Percentiles rank a stretch among this genome's conserved stretches.
phyloP scores from a whole-genome alignment of 768 basidiomycete genomes.

The Cyclocybe aegerita region DNA sequence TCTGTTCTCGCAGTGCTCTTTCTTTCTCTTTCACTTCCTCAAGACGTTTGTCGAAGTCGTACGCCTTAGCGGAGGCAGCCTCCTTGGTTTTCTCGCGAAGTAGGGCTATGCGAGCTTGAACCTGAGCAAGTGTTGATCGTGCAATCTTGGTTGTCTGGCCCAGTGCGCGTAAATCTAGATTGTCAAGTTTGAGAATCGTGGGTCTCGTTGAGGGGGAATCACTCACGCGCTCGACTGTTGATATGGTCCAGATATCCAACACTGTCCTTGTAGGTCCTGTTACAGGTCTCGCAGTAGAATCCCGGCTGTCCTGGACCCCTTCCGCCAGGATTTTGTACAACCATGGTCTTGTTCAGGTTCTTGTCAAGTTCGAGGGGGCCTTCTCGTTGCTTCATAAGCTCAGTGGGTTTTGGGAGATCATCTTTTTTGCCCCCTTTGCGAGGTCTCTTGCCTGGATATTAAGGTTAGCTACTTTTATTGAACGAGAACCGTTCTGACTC shows the following conservation, averaged over 20 bases:
- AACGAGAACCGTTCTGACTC: slow-evolving; percentile 6
- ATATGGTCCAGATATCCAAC: slow-evolving; percentile 95
- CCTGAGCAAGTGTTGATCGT: slow-evolving; percentile 90
- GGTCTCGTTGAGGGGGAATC: not conserved
- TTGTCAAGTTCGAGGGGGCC: slow-evolving; percentile 86
- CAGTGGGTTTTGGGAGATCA: slow-evolving; percentile 90
- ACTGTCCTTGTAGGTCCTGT: slow-evolving; percentile 89
- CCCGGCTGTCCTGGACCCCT: slow-evolving; percentile 90
- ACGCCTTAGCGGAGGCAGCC: slow-evolving; percentile 82
- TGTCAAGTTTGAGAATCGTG: slow-evolving; percentile 6
- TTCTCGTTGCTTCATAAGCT: slow-evolving; percentile 89
- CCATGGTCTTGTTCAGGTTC: slow-evolving; percentile 93
- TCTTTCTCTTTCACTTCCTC: slow-evolving; percentile 80
- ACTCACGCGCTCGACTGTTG: slow-evolving; percentile 90
- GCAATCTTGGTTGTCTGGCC: slow-evolving; percentile 95
- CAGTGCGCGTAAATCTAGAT: slow-evolving; percentile 83
- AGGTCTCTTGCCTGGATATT: slow-evolving; percentile 74
- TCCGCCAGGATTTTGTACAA: slow-evolving; percentile 82
- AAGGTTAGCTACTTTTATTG: not conserved
- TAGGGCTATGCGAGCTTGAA: slow-evolving; percentile 84
- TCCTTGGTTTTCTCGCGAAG: slow-evolving; percentile 87
- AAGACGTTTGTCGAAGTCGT: slow-evolving; percentile 90
- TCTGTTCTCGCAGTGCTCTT: slow-evolving; percentile 60
- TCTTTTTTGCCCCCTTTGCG: slow-evolving; percentile 67
- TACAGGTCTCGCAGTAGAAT: slow-evolving; percentile 92